Evolutionary conservation across 306 rosid species (phyloP).

Genomic region (Castanea crenata): DNA sequence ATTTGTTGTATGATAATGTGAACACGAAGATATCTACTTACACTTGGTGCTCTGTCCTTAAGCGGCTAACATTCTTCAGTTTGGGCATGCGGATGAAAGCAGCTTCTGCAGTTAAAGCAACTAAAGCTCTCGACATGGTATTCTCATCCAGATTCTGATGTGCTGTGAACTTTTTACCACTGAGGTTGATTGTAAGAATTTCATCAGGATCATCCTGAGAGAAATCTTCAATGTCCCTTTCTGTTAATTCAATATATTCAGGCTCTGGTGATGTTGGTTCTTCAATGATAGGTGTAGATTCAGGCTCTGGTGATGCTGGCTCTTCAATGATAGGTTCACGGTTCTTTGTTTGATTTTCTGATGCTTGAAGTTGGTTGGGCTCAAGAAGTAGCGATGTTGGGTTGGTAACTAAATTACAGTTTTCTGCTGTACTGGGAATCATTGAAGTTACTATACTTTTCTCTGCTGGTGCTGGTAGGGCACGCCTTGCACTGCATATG

Average conservation of each 20-base stretch:
- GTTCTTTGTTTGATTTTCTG: background rate
- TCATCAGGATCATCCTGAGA: slow-evolving; percentile 9
- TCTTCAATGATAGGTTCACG: slow-evolving; percentile 56
- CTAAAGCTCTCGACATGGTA: slow-evolving; percentile 35
- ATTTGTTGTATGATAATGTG: background rate
- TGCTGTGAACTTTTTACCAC: background rate
- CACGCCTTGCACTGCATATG: slow-evolving; percentile 34
- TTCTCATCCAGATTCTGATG: background rate
- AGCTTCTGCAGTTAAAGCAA: slow-evolving; percentile 15
- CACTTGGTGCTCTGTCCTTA: slow-evolving; percentile 62
- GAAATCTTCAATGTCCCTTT: slow-evolving; percentile 36
- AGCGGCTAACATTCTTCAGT: slow-evolving; percentile 48
- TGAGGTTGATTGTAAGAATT: slow-evolving; percentile 18
- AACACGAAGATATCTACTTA: slow-evolving; percentile 38
- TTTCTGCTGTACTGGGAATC: background rate
- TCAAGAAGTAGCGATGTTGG: background rate
- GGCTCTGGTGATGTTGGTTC: slow-evolving; percentile 39
- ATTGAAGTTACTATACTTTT: background rate
- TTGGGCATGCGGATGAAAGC: slow-evolving; percentile 24
- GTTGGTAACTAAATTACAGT: background rate
- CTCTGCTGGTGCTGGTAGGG: slow-evolving; percentile 34
- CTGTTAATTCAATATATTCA: background rate
- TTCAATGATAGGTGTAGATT: slow-evolving; percentile 48
- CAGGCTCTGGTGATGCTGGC: slow-evolving; percentile 40
- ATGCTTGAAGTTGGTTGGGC: background rate